Conservation (phyloP, 768 basidiomycete genomes). For the Neoboletus brunneissimus region DNA sequence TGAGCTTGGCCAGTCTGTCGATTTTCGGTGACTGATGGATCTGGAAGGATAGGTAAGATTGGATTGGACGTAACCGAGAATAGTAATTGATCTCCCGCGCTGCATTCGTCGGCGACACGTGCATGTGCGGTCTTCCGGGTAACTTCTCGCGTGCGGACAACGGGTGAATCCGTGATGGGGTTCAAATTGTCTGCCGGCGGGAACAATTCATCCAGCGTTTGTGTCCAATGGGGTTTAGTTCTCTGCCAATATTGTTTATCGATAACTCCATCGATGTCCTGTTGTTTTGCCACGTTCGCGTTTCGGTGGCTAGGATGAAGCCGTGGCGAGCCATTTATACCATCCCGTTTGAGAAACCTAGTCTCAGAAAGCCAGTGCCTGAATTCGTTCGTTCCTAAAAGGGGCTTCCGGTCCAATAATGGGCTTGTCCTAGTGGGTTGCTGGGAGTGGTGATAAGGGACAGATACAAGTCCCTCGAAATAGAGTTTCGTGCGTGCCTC, state of each 20-base stretch:
- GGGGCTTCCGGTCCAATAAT: slow-evolving; percentile 11
- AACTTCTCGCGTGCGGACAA: slow-evolving; percentile 17
- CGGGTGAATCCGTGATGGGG: slow-evolving; percentile 27
- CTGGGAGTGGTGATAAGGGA: slow-evolving; percentile 14
- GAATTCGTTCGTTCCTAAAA: slow-evolving; percentile 26
- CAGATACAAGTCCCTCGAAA: slow-evolving; percentile 41
- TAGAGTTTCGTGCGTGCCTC: slow-evolving; percentile 44
- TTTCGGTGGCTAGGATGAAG: slow-evolving; percentile 10
- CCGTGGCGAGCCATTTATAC: slow-evolving; percentile 13
- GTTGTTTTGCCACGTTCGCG: slow-evolving; percentile 11
- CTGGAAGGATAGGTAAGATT: slow-evolving; percentile 5
- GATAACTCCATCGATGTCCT: slow-evolving; percentile 1
- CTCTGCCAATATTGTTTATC: slow-evolving; percentile 8
- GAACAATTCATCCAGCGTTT: slow-evolving; percentile 29
- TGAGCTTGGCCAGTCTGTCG: slow-evolving; percentile 2
- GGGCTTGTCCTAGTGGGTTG: slow-evolving; percentile 9
- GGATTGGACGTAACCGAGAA: slow-evolving; percentile 6
- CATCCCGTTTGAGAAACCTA: slow-evolving; percentile 23
- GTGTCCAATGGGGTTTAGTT: slow-evolving; percentile 8
- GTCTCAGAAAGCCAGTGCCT: slow-evolving; percentile 33
- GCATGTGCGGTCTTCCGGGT: slow-evolving; percentile 7
- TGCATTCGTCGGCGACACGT: slow-evolving; percentile 8
- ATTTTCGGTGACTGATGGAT: slow-evolving; percentile 12
- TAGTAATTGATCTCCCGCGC: slow-evolving; percentile 13
- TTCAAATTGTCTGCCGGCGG: slow-evolving; percentile 11